phyloP scores from a whole-genome alignment of 164 flowering plant species.

The Umbellularia californica region DNA sequence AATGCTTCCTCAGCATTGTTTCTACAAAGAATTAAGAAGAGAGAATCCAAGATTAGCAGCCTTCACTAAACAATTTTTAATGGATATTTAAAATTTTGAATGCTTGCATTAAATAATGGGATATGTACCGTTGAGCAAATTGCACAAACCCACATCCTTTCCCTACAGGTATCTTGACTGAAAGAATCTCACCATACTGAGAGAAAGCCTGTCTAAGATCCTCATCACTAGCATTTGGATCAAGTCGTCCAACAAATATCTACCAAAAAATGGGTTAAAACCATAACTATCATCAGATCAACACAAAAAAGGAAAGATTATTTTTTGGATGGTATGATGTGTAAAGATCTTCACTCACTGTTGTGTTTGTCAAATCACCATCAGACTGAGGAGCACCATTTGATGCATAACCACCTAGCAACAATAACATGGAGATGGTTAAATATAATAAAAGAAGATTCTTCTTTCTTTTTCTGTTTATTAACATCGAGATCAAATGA shows the following conservation, averaged over 20 bases:
- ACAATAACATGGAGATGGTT: slow-evolving; percentile 15
- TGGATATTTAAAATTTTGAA: neutral
- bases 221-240: slow-evolving; percentile 78
- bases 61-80: neutral
- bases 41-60: neutral
- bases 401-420: slow-evolving; percentile 43
- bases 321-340: neutral
- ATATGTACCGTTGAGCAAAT: slow-evolving; percentile 71
- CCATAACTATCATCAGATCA: neutral
- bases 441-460: neutral
- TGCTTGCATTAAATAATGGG: neutral
- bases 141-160: slow-evolving; percentile 98
- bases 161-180: slow-evolving; percentile 83
- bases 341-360: slow-evolving; percentile 50
- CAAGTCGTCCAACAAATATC: slow-evolving; percentile 99
- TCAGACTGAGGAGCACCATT: slow-evolving; percentile 61
- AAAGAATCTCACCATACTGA: slow-evolving; percentile 74
- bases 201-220: slow-evolving; percentile 84
- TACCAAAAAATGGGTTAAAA: slow-evolving; percentile 27
- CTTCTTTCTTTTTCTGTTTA: neutral
- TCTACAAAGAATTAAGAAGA: slow-evolving; percentile 31
- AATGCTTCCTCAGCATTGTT: slow-evolving; percentile 81
- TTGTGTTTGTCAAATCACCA: slow-evolving; percentile 72
- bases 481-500: no score
- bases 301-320: neutral